Evolutionary conservation across 2,329 filamentous ascomycete species (phyloP), one percentile per base, ranked within the genome.

Genomic region (Cladosporium cucumerinum): DNA sequence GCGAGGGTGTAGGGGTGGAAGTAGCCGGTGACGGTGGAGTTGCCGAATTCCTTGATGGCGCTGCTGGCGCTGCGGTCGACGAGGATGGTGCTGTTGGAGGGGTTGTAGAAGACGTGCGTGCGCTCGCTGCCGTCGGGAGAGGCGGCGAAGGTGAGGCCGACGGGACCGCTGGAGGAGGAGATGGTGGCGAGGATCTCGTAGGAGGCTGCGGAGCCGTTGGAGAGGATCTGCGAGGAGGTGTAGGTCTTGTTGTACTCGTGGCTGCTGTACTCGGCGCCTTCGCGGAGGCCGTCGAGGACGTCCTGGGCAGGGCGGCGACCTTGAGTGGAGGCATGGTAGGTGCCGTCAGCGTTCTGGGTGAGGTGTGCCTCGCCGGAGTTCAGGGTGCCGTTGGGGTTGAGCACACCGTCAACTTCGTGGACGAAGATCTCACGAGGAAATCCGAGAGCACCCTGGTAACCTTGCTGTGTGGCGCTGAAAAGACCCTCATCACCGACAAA

Each of bases 341-440:
- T 64, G 32, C 78, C 78, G 57, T 79, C 71, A 16, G 69, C 63
- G 10, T 75, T 69, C 63, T 75, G 72, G 5, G 48, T 57, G 30
- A 74, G 65, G 30, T 69, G 61, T 23, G 70, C 65, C 21, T 67
- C 67, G 36, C 70, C 71, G 66, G 65, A 66, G 11, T 64, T 65
- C 64, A 74, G 57, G 63, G 71, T 60, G 66, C 71, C 63, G 73
- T 74, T 69, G 28, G 70, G 63, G 63, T 80, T 78, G 60, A 76
- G 67, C 6, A 82, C 74, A 32, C 75, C 72, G 26, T 70, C 73
- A 28, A 76, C 76, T 68, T 79, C 79, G 66, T 80, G 80, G 52
- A 81, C 79, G 68, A 80, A 82, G 62, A 81, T 77, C 70, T 82
- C 79, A 21, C 80, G 75, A 14, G 79, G 79, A 2, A 82, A 73